Base-by-base conservation (phyloP, 805 yeast genomes). In the Lachancea lanzarotensis region DNA sequence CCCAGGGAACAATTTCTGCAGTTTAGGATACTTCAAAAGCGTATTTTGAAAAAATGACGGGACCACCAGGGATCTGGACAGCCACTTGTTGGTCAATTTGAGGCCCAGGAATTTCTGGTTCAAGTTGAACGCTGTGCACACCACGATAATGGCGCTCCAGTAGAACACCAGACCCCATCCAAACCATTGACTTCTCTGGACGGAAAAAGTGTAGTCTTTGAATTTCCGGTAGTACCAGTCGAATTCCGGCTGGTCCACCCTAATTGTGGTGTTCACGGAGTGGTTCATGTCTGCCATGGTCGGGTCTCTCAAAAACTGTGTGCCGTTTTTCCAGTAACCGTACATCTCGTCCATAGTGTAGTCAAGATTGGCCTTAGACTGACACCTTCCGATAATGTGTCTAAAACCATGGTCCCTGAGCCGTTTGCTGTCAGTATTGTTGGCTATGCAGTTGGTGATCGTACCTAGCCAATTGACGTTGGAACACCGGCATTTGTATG, bases 111-210 rank as follows among this genome's bases (percentile, higher is more conserved):
- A 47, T 36, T 48, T 59, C 32, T 52, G 54, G 29, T 49, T 45
- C 17, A 66, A 33, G 45, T 68, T 66, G 40, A 53, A 43, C 1
- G 67, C 8, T 1, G 70, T 61, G 0, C 65, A 66, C 1, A 67
- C 31, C 0, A 56, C 35, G 20, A 72, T 41, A 13, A 72, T 50
- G 5, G 62, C 54, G 0, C 56, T 57, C 76, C 76, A 72, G 45
- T 59, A 72, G 45, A 68, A 68, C 20, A 70, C 58, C 32, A 60
- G 54, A n/a, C 75, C 76, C 76, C 76, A 72, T 10, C 73, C 74
- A 42, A 65, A 65, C 55, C 70, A 63, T 47, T 66, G 72, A 16
- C 72, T 66, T 39, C 68, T 57, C 20, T 60, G 47, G 8, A 71
- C 70, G 29, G 65, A 67, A 5, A 63, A 58, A 19, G 68, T 63